Percentiles rank a stretch among this genome's conserved stretches.
Evolutionary conservation across 495 filamentous ascomycete species (phyloP).

Genomic region (Penicillium salamii): DNA sequence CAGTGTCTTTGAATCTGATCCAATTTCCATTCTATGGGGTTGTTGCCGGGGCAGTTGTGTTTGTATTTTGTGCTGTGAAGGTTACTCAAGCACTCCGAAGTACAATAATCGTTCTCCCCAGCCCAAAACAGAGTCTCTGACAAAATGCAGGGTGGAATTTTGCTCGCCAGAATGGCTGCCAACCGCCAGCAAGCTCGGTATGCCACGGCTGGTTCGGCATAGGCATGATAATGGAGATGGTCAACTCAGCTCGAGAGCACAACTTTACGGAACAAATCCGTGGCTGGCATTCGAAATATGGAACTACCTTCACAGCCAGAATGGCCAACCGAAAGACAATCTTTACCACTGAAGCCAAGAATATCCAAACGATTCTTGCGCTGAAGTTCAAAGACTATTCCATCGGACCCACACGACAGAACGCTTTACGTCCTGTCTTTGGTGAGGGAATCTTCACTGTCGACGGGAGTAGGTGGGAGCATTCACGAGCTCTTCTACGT

Average conservation of each 20-base stretch:
- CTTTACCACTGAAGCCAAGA: constrained; percentile 58
- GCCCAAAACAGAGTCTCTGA: not conserved
- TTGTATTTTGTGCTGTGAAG: not conserved
- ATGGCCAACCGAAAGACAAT: constrained; percentile 29
- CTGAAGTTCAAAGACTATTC: constrained; percentile 60
- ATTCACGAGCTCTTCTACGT: constrained; percentile 58
- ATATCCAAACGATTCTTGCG: constrained; percentile 60
- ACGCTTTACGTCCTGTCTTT: constrained; percentile 52
- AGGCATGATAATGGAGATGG: constrained; percentile 3
- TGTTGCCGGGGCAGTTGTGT: not conserved
- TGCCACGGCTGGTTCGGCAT: constrained; percentile 5
- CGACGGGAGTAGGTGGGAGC: constrained; percentile 64
- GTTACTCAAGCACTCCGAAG: not conserved
- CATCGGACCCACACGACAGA: constrained; percentile 47
- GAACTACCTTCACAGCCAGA: constrained; percentile 11
- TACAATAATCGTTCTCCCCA: not conserved
- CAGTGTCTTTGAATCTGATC: not conserved
- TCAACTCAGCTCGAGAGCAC: not conserved
- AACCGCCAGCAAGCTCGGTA: not conserved
- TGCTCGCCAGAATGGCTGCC: constrained; percentile 9
- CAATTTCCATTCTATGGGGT: not conserved
- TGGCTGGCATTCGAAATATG: constrained; percentile 8
- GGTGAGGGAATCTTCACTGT: constrained; percentile 71
- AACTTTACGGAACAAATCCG: constrained; percentile 7
- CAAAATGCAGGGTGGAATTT: constrained; percentile 4